Base-by-base conservation (phyloP, 768 basidiomycete species). In the Tephrocybe sp. region DNA sequence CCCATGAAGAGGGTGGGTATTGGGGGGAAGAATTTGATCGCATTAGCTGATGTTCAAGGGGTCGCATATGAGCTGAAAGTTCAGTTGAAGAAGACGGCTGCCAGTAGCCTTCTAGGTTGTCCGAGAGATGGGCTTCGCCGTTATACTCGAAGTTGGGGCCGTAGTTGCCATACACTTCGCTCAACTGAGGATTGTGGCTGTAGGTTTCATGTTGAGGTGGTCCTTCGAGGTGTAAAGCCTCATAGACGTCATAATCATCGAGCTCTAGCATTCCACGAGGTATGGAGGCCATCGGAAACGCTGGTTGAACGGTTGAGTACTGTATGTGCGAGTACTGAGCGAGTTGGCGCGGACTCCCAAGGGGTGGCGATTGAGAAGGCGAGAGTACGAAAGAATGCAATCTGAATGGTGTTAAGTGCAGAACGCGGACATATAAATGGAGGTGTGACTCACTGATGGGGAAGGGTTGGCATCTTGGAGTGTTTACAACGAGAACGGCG, bases 361-460 rank as follows among this genome's bases (percentile, higher is more conserved):
- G 20, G 8, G 43, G 28, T 2, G 48, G 43, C 3, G 54, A 41
- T 32, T 48, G 32, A 8, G 51, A 42, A 8, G 42, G 56, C 7
- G 48, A 50, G 26, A 46, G 21, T 15, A 30, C 15, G 18, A 45
- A 51, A 26, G 60, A 26, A 9, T 21, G 42, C 18, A 55, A 33
- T 41, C 60, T 61, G 33, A 32, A 51, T 46, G 42, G 39, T 51
- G 24, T 49, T 48, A 37, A 39, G n/a, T 43, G 48, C 28, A 14
- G 15, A 18, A 24, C 34, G 37, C n/a, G 33, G 23, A 18, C 47
- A 46, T 58, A 53, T 58, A 54, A 50, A 50, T 25, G 26, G 32
- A 28, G 11, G 24, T 11, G 18, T 56, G 51, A 56, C 60, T 57
- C 56, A 57, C 58, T 57, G 51, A 51, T 59, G 44, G 38, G 56